Base-by-base conservation (phyloP, 2,329 filamentous ascomycete species). In the Sporothrix sp. region DNA sequence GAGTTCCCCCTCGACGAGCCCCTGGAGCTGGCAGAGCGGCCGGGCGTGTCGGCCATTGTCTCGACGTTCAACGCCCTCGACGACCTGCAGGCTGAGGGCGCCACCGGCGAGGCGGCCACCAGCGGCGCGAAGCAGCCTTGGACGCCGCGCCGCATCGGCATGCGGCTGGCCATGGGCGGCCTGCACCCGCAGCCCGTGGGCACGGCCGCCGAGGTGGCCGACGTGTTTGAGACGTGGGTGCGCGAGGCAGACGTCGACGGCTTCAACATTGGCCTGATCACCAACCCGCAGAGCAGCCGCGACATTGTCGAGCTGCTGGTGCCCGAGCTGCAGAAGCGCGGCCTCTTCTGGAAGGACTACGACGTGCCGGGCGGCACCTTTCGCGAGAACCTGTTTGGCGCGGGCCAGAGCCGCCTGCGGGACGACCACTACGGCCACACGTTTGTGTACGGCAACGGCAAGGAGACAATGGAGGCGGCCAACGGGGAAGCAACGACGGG, bases 161-260 rank as follows among this genome's bases (percentile, higher is more conserved):
- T 56, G 30, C 52, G 53, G 14, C 51, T 58, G 42, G 55, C 56
- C 39, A 53, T 59, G 37, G 57, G 58, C 28, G 57, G 58, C 14
- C 37, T 56, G 7, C 54, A 55, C 4, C 51, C 57, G 20, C 48
- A 53, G 35, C 42, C 81, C 4, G 79, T 87, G 0, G 84, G 84
- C 0, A 86, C 81, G 0, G 68, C 83, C 0, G 63, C 71, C n/a
- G 75, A 79, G 56, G 81, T 87, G 1, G 84, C 81, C 0, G 82
- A 87, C 60, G 73, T 75, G 33, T 70, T 87, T 52, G 80, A 87
- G 64, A 65, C 69, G 1, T 87, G 84, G 82, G 69, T 87, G 0
- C 59, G 68, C 6, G 82, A 85, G 60, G 82, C 80, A 0, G 84
- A 85, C 57, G 75, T 87, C 1, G 84, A 87, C 60, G 84, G 84